Conservation (phyloP, 345 rosid species). For the Bruguiera gymnorhiza region DNA sequence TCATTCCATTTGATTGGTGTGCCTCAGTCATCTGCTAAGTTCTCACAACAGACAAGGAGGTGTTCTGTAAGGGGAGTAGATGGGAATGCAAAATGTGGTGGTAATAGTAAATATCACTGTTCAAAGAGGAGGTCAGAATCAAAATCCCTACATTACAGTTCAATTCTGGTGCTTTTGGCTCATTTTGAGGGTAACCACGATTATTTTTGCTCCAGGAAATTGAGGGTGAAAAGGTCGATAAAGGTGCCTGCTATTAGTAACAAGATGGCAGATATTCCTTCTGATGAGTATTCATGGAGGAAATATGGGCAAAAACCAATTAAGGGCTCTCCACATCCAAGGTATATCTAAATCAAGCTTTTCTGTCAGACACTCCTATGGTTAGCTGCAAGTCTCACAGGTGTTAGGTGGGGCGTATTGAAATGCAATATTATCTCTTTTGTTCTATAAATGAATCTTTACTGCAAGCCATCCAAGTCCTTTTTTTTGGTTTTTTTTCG, state of each 20-base stretch:
- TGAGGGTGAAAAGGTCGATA: conserved; percentile 59
- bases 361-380: too few species aligned
- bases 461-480: not conserved
- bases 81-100: conserved; percentile 58
- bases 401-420: too few species aligned
- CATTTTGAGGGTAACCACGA: not conserved
- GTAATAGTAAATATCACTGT: conserved; percentile 63
- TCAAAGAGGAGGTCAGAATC: conserved; percentile 60
- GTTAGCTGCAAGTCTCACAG: not conserved
- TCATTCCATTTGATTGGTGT: conserved; percentile 56
- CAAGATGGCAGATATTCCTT: conserved; percentile 81
- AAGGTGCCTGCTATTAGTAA: conserved; percentile 87
- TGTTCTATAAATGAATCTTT: not conserved
- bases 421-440: too few species aligned
- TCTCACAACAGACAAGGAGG: conserved; percentile 46
- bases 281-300: conserved; percentile 85
- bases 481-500: not conserved
- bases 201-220: conserved; percentile 39
- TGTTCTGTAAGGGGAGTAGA: conserved; percentile 58
- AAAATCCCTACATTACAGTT: not conserved
- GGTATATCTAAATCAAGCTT: conserved; percentile 33
- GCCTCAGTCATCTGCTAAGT: conserved; percentile 45
- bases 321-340: conserved; percentile 80
- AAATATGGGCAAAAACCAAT: conserved; percentile 87
- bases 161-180: not conserved